Evolutionary conservation across 257 asterid species (phyloP).

Genomic region (Thymus mandschuricus): DNA sequence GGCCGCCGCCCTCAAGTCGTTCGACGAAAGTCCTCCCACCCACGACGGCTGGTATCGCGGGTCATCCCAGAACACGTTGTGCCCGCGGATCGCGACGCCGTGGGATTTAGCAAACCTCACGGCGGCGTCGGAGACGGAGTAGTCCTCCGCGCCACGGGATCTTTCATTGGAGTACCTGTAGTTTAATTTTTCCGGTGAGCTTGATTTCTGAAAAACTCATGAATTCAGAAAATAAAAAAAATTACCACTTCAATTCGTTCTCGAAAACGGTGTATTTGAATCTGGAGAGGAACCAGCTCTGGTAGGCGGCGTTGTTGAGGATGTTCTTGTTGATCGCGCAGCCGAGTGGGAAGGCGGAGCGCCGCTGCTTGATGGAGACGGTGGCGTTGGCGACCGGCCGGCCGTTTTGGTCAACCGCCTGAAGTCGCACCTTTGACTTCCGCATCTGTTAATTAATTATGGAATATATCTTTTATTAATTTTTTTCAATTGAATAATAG

Average conservation of each 20-base stretch:
- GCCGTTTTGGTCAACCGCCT: conserved; percentile 55
- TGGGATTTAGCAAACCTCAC: conserved; percentile 32
- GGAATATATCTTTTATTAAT: too few species aligned
- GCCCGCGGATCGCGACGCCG: conserved; percentile 57
- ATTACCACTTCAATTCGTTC: conserved; percentile 72
- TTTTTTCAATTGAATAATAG: too few species aligned
- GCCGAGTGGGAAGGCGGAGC: conserved; percentile 47
- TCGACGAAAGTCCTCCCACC: conserved; percentile 40
- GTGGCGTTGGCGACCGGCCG: conserved; percentile 57
- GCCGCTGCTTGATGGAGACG: conserved; percentile 34
- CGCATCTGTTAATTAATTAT: conserved; percentile 44
- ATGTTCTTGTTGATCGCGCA: conserved; percentile 56
- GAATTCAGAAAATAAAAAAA: too few species aligned
- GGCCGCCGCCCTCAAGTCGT: conserved; percentile 36
- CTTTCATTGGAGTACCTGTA: conserved; percentile 46
- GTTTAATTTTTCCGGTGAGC: too few species aligned
- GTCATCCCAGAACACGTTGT: conserved; percentile 75
- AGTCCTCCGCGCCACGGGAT: conserved; percentile 40
- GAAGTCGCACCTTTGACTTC: conserved; percentile 52
- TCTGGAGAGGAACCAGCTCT: conserved; percentile 57
- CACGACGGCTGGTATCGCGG: conserved; percentile 45
- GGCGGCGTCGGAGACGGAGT: conserved; percentile 48
- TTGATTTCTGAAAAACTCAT: too few species aligned
- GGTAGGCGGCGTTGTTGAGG: conserved; percentile 47
- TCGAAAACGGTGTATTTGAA: conserved; percentile 70